Evolutionary conservation across 2,329 filamentous ascomycete species (phyloP).

Genomic region (Trichophyton rubrum): DNA sequence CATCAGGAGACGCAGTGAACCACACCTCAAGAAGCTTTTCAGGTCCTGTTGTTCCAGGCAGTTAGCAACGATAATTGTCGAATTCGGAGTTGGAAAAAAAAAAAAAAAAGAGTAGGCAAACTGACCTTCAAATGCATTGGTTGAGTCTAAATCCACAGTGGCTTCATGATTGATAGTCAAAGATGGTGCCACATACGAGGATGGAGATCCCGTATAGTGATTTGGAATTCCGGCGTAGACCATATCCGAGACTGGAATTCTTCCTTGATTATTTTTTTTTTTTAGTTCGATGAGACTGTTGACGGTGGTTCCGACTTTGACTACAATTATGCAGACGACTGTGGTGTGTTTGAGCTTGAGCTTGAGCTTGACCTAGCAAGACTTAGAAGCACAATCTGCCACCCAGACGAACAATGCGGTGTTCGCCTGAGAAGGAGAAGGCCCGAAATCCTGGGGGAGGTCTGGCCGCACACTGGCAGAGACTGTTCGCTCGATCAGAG

Average conservation of each 20-base stretch:
- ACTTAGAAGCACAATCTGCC: slow-evolving; percentile 81
- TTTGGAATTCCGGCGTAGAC: slow-evolving; percentile 67
- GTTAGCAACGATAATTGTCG: slow-evolving; percentile 8
- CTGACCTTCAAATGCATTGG: slow-evolving; percentile 86
- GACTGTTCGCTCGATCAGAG: background rate
- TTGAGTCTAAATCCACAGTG: slow-evolving; percentile 82
- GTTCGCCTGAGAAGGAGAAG: slow-evolving; percentile 91
- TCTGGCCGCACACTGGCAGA: too few species aligned
- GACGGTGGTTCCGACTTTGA: background rate
- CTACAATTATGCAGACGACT: slow-evolving; percentile 9
- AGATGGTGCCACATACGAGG: slow-evolving; percentile 65
- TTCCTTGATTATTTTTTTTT: background rate
- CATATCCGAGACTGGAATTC: slow-evolving; percentile 50
- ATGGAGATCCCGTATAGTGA: slow-evolving; percentile 71
- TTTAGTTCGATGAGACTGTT: background rate
- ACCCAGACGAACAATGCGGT: slow-evolving; percentile 91
- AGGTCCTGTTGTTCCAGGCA: slow-evolving; percentile 53
- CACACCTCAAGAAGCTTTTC: slow-evolving; percentile 98
- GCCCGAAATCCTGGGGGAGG: slow-evolving; percentile 47
- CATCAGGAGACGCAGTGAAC: slow-evolving; percentile 71
- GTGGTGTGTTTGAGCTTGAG: background rate
- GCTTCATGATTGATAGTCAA: slow-evolving; percentile 96
- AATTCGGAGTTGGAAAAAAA: background rate
- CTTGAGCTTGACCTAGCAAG: slow-evolving; percentile 20
- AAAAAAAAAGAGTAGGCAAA: background rate